Percentiles rank a stretch among this genome's conserved stretches.
These are phyloP conservation scores for Neurospora sp. DNA, from an alignment of 2,329 filamentous ascomycete species.

Conservation along the genomic window DNA sequence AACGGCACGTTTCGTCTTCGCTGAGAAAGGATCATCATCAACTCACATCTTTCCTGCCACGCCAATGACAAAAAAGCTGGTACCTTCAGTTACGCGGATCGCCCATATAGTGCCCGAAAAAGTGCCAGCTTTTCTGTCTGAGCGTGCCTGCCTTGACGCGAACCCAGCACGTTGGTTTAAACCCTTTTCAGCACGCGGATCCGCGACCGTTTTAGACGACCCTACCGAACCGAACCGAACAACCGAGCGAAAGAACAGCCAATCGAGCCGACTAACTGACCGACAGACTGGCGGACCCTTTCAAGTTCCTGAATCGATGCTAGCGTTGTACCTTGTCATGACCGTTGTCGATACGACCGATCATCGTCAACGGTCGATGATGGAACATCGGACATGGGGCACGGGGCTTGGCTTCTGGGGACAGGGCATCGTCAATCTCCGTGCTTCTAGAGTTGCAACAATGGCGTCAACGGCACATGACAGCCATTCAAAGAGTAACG, in stretches of 20 bases:
- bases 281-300: not conserved
- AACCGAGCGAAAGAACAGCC: not conserved
- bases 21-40: not conserved
- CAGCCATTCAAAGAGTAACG: not conserved
- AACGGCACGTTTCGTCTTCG: not conserved
- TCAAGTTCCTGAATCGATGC: not conserved
- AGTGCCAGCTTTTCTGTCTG: no score
- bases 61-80: no score
- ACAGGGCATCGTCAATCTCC: not conserved
- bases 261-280: not conserved
- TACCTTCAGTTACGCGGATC: no score
- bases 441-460: not conserved
- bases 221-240: not conserved
- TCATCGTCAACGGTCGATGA: not conserved
- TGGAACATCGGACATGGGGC: not conserved
- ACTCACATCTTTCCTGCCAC: not conserved
- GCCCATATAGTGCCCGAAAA: no score
- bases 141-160: not conserved
- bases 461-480: not conserved
- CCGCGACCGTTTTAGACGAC: not conserved
- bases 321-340: not conserved
- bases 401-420: not conserved
- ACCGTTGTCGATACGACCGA: not conserved
- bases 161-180: not conserved
- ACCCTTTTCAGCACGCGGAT: not conserved